Evolutionary conservation across 2,329 filamentous ascomycete genomes (phyloP).

Genomic region (Venturia aucupariae): DNA sequence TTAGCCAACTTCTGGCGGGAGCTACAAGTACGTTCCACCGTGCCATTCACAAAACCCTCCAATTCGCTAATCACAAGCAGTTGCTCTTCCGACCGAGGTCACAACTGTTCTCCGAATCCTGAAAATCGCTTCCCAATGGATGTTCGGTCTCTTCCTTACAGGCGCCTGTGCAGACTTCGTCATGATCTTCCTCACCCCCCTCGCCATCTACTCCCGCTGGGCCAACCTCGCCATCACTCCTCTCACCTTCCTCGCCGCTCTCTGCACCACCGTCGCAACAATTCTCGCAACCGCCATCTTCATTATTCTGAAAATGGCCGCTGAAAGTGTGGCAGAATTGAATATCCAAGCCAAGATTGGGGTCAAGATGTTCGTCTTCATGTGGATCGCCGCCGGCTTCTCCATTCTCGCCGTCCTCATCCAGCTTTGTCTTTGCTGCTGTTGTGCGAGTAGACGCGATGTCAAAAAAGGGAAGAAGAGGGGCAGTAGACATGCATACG

Average conservation of each 20-base stretch:
- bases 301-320: conserved; percentile 67
- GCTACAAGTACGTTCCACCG: conserved; percentile 52
- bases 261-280: conserved; percentile 60
- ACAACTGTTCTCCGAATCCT: conserved; percentile 62
- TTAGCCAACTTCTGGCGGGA: conserved; percentile 69
- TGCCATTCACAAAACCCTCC: background rate
- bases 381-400: conserved; percentile 71
- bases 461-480: conserved; percentile 39
- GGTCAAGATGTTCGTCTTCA: conserved; percentile 69
- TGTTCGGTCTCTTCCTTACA: conserved; percentile 81
- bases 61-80: conserved; percentile 26
- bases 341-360: conserved; percentile 69
- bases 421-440: conserved; percentile 70
- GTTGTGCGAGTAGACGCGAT: conserved; percentile 52
- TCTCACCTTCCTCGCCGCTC: conserved; percentile 55
- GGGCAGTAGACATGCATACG: conserved; percentile 25
- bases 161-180: conserved; percentile 61
- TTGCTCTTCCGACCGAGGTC: conserved; percentile 69
- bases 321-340: conserved; percentile 59
- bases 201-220: conserved; percentile 44
- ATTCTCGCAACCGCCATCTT: conserved; percentile 66
- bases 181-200: conserved; percentile 56
- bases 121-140: conserved; percentile 65
- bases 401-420: conserved; percentile 56
- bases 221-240: conserved; percentile 57